Percentiles rank a stretch among this genome's conserved stretches.
Evolutionary conservation across 139 green algal species (phyloP).

Genomic region (Chlorella ohadii): DNA sequence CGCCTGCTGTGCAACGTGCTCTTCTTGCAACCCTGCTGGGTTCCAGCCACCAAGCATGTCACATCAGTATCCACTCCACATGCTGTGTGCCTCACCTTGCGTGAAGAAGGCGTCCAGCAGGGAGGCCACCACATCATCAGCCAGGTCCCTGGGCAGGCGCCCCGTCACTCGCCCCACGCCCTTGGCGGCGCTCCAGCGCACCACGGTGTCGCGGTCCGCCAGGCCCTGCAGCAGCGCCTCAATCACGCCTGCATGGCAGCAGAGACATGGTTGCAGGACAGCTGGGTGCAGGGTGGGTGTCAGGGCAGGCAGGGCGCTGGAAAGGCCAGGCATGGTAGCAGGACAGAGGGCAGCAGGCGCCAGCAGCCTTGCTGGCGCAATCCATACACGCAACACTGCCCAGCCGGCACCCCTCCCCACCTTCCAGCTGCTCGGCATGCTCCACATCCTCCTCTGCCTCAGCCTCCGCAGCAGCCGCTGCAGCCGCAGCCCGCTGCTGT

Average conservation of each 20-base stretch:
- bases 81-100: slow-evolving; percentile 55
- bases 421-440: slow-evolving; percentile 39
- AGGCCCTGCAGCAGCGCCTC: slow-evolving; percentile 76
- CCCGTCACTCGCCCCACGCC: slow-evolving; percentile 87
- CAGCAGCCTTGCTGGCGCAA: neutral
- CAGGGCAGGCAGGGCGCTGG: neutral
- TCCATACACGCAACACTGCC: no score
- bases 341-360: no score
- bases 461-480: slow-evolving; percentile 59
- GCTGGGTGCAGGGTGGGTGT: neutral
- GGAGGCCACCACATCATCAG: slow-evolving; percentile 83
- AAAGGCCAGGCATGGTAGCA: neutral
- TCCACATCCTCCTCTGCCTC: slow-evolving; percentile 76
- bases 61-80: no score
- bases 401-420: neutral
- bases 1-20: no score
- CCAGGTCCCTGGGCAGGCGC: slow-evolving; percentile 84
- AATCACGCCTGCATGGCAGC: slow-evolving; percentile 26
- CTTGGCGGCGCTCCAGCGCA: slow-evolving; percentile 96
- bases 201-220: slow-evolving; percentile 92
- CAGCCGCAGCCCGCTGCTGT: neutral
- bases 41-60: no score
- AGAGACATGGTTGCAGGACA: neutral
- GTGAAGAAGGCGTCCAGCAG: slow-evolving; percentile 79
- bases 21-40: no score